Conservation (phyloP, 352 stramenopile species). For the Pythium plurisporium region DNA sequence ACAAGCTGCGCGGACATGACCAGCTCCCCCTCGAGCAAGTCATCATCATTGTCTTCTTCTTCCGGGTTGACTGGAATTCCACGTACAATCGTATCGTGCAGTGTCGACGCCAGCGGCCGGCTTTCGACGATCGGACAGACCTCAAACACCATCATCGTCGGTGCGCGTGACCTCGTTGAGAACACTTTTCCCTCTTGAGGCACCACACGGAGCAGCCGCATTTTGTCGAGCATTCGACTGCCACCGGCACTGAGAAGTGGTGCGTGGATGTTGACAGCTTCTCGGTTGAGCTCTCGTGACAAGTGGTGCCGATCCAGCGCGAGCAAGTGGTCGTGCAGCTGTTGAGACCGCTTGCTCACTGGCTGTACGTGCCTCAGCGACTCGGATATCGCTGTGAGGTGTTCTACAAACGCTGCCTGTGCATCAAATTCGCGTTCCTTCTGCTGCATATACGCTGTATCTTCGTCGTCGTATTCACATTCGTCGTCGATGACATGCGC, state of each 20-base stretch:
- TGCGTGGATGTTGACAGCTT: slow-evolving; percentile 9
- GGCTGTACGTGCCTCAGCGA: slow-evolving; percentile 22
- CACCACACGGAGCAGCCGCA: slow-evolving; percentile 26
- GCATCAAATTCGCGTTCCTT: slow-evolving; percentile 29
- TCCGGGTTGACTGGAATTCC: slow-evolving; percentile 1
- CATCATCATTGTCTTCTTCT: slow-evolving; percentile 4
- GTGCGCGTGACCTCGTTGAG: slow-evolving; percentile 28
- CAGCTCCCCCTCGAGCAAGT: slow-evolving; percentile 7
- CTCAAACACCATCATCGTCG: slow-evolving; percentile 41
- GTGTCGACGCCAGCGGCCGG: background rate
- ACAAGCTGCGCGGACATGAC: slow-evolving; percentile 3
- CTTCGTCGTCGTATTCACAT: background rate
- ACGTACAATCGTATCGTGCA: background rate
- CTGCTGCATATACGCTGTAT: slow-evolving; percentile 4
- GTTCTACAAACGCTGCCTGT: slow-evolving; percentile 30
- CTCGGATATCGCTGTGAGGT: slow-evolving; percentile 31
- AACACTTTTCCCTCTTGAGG: slow-evolving; percentile 35
- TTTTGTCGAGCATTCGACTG: background rate
- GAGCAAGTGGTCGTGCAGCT: slow-evolving; percentile 11
- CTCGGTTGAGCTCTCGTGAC: background rate
- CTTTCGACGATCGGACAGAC: slow-evolving; percentile 8
- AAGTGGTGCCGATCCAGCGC: slow-evolving; percentile 19
- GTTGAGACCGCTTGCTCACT: slow-evolving; percentile 2
- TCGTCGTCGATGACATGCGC: background rate
- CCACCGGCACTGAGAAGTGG: slow-evolving; percentile 7